Evolutionary conservation across 2,329 filamentous ascomycete genomes (phyloP).

Genomic region (Ophiostoma novo-ulmi): DNA sequence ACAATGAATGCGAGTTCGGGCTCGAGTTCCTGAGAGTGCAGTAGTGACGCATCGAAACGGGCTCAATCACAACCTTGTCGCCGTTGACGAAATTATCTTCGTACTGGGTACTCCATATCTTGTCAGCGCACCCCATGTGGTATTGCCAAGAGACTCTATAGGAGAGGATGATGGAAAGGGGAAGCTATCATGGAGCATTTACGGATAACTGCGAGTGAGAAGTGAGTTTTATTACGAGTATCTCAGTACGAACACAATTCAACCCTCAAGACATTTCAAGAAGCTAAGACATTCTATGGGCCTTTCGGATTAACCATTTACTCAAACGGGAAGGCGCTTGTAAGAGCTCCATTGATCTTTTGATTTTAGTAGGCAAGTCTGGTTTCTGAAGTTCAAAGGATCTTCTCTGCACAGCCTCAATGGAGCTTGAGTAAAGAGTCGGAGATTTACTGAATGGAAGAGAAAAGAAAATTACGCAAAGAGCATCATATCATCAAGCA

Average conservation of each 20-base stretch:
- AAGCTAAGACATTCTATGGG: not conserved
- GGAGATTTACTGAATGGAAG: not conserved
- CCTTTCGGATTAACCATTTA: not conserved
- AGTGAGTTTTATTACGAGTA: not conserved
- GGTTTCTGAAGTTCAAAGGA: not conserved
- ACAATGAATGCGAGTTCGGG: not conserved
- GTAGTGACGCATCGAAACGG: not conserved
- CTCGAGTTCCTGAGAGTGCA: not conserved
- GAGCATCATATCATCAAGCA: not conserved
- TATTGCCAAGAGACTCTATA: not conserved
- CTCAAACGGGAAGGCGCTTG: constrained; percentile 12
- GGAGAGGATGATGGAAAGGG: not conserved
- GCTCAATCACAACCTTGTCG: constrained; percentile 9
- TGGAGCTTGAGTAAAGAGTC: not conserved
- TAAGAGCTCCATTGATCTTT: not conserved
- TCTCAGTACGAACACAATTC: no score
- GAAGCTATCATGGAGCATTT: not conserved
- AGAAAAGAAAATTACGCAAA: not conserved
- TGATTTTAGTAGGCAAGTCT: not conserved
- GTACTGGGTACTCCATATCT: not conserved
- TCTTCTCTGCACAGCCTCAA: constrained; percentile 5
- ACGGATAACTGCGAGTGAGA: not conserved
- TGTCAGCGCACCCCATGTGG: not conserved
- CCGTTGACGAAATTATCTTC: constrained; percentile 8
- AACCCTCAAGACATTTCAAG: no score